Evolutionary conservation across 2,329 filamentous ascomycete genomes (phyloP), one percentile per base, ranked within the genome.

Genomic region (Grosmannia penicillata): DNA sequence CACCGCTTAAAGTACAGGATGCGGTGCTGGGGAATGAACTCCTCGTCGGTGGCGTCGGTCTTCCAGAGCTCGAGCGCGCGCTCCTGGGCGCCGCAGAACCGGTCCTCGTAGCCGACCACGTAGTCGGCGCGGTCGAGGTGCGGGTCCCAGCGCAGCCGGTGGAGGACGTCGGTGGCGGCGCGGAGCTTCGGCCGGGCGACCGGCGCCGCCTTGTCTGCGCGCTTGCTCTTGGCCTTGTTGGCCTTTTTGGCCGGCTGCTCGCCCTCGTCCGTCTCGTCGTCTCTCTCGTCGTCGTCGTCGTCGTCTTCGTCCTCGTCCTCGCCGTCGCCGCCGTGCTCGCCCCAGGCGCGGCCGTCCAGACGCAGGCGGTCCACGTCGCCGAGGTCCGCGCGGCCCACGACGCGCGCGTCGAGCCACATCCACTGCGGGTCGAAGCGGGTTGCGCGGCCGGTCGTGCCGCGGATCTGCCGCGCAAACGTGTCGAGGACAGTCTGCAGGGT

Each of bases 11-110:
- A 78, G 51, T 74, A 77, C 40, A 74, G 50, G 44, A 78, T 73
- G 14, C 74, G 61, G 48, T 78, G 73, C 53, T 77, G 70, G 7
- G 75, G 75, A 39, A 79, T 77, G 48, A 76, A 79, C 52, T 78
- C 74, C 42, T 78, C 72, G 45, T 78, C 68, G 24, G 73, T 76
- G 53, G 71, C 66, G 48, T 77, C 73, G 14, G 57, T 60, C 57
- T 71, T 75, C 74, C 74, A 78, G 23, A 60, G 56, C 37, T 65
- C 65, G 6, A 77, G 53, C 2, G 61, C 50, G 45, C 66, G 68
- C 52, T 78, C 73, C 45, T 60, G 62, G 3, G 63, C 58, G 2
- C 70, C 72, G 4, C 61, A 43, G 48, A 78, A 77, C 14, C 74
- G 61, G 51, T 78, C 74, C 47, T 73, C 66, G 46, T 78, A 78